Conservation (phyloP, 768 basidiomycete genomes). For the Tulasnella sp. region DNA sequence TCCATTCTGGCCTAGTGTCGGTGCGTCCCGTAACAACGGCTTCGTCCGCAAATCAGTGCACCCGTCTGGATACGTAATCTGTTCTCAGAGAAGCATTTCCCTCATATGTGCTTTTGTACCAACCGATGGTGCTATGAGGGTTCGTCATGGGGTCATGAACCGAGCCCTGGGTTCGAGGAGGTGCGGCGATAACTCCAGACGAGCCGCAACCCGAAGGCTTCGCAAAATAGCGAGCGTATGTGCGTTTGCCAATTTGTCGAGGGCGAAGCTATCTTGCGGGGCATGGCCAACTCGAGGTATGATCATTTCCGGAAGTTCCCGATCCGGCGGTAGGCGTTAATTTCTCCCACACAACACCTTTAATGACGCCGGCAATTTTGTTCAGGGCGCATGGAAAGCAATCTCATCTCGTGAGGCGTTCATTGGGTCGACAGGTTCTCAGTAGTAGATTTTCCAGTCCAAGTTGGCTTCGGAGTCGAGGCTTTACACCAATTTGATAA, state of each 20-base stretch:
- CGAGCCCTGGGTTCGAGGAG: background rate
- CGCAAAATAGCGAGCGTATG: background rate
- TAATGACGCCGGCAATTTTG: conserved; percentile 46
- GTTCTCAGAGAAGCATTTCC: too few relatives aligned
- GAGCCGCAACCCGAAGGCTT: background rate
- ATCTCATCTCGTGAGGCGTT: conserved; percentile 57
- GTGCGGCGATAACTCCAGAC: background rate
- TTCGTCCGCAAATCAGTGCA: background rate
- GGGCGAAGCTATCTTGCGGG: background rate
- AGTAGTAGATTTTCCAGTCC: conserved; percentile 35
- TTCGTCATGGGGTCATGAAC: background rate
- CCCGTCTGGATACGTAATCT: too few relatives aligned
- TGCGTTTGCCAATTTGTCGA: background rate
- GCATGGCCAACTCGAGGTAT: background rate
- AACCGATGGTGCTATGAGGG: background rate
- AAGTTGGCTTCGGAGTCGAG: too few relatives aligned
- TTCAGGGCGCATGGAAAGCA: conserved; percentile 63
- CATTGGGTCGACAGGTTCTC: conserved; percentile 29
- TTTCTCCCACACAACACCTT: background rate
- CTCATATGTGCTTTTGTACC: too few relatives aligned
- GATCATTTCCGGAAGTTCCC: background rate
- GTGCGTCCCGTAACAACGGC: too few relatives aligned
- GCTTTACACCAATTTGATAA: too few relatives aligned
- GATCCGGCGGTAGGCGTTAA: background rate
- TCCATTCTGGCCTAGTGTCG: too few relatives aligned